A percentile compares a stretch with the other conserved stretches of the same genome.
Conservation (phyloP, 208 protist species). For the Crithidia acanthocephali region DNA sequence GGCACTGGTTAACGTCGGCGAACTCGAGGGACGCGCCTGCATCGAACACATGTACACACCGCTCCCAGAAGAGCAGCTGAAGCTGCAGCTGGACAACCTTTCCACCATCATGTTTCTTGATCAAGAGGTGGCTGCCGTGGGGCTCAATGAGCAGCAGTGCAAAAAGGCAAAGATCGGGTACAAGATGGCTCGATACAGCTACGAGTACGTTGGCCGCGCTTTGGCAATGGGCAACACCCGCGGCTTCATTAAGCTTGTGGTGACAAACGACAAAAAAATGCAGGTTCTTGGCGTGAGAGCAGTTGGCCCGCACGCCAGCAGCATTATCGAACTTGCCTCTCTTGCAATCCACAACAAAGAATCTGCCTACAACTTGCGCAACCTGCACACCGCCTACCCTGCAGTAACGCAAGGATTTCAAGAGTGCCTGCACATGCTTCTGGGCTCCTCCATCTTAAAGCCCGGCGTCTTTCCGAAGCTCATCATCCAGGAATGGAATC, state of each 20-base stretch:
- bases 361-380: constrained; percentile 72
- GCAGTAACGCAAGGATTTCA: constrained; percentile 89
- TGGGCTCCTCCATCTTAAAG: constrained; percentile 87
- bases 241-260: constrained; percentile 93
- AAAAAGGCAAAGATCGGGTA: constrained; percentile 75
- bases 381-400: constrained; percentile 83
- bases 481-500: constrained; percentile 78
- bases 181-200: constrained; percentile 89
- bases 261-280: constrained; percentile 90
- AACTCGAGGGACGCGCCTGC: constrained; percentile 77
- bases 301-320: constrained; percentile 87
- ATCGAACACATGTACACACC: constrained; percentile 88
- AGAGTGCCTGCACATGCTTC: constrained; percentile 91
- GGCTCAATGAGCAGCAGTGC: constrained; percentile 90
- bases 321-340: constrained; percentile 88
- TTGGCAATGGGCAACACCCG: constrained; percentile 88
- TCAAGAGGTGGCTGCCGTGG: constrained; percentile 88
- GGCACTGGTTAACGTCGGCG: constrained; percentile 88
- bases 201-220: constrained; percentile 85
- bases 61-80: constrained; percentile 70
- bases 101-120: constrained; percentile 95
- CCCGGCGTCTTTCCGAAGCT: constrained; percentile 87
- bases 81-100: constrained; percentile 79
- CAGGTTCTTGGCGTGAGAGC: constrained; percentile 90
- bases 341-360: constrained; percentile 89